These are phyloP conservation scores for Rhodotorula sphaerocarpa DNA, from an alignment of 768 basidiomycete genomes.

Conservation along the genomic window DNA sequence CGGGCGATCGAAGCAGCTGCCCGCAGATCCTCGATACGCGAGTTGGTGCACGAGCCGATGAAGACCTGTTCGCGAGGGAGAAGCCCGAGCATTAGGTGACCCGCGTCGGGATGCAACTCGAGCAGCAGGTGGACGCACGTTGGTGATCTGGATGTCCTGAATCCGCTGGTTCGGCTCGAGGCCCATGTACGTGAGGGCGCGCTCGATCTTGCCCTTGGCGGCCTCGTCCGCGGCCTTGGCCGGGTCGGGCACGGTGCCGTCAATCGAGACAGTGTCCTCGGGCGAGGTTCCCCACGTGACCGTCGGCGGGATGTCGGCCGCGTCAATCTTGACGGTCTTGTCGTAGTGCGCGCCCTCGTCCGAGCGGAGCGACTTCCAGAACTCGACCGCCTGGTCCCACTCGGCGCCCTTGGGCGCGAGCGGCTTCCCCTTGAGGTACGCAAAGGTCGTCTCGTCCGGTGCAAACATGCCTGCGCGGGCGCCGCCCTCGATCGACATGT, in stretches of 20 bases:
- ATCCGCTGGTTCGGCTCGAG: slow-evolving; percentile 67
- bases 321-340: slow-evolving; percentile 66
- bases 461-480: slow-evolving; percentile 85
- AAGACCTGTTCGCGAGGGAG: slow-evolving; percentile 51
- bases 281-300: slow-evolving; percentile 91
- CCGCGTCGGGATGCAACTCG: no score
- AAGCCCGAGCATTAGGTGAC: not conserved
- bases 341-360: slow-evolving; percentile 81
- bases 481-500: slow-evolving; percentile 92
- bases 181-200: slow-evolving; percentile 79
- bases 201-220: slow-evolving; percentile 61
- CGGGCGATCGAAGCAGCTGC: slow-evolving; percentile 70
- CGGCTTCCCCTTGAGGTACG: slow-evolving; percentile 71
- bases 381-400: slow-evolving; percentile 76
- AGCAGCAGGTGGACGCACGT: slow-evolving; percentile 41
- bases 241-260: slow-evolving; percentile 71
- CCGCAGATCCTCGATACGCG: slow-evolving; percentile 84
- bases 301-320: slow-evolving; percentile 78
- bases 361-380: slow-evolving; percentile 67
- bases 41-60: slow-evolving; percentile 90
- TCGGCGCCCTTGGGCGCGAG: slow-evolving; percentile 68
- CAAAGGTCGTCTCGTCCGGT: slow-evolving; percentile 77
- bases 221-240: slow-evolving; percentile 56
- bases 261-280: slow-evolving; percentile 77
- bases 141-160: slow-evolving; percentile 71